Percentiles rank a stretch among this genome's conserved stretches.
phyloP scores from a whole-genome alignment of 257 asterid genomes.

The Solanum tacnaense region DNA sequence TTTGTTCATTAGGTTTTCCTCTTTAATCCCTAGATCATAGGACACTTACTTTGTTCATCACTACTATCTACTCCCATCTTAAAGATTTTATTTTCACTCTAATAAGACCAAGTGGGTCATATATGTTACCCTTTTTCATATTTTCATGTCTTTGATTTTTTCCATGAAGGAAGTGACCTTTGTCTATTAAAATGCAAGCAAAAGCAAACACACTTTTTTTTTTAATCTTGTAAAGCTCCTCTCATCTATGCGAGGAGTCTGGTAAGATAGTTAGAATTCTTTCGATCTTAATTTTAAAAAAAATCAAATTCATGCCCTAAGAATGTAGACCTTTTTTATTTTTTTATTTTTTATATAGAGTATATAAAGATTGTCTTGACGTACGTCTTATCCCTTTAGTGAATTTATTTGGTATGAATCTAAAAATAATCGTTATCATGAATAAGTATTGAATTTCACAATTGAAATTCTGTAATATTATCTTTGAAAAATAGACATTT shows the following conservation, averaged over 20 bases:
- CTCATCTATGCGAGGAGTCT: neutral
- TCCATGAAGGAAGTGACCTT: neutral
- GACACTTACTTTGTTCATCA: neutral
- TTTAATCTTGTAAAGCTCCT: neutral
- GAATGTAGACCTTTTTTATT: too few species aligned
- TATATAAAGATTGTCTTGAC: too few species aligned
- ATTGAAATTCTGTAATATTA: neutral
- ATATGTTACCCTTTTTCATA: neutral
- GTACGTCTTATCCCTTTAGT: too few species aligned
- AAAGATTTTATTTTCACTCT: neutral
- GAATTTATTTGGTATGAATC: too few species aligned
- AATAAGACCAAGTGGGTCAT: neutral
- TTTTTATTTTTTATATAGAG: too few species aligned
- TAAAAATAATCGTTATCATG: neutral
- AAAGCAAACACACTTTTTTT: neutral
- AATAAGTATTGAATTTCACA: neutral
- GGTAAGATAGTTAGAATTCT: too few species aligned
- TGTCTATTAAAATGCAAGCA: neutral
- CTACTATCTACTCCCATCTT: neutral
- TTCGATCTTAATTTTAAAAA: too few species aligned
- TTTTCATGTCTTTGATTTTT: too few species aligned
- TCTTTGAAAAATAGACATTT: neutral
- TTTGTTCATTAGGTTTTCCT: too few species aligned
- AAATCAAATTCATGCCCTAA: too few species aligned
- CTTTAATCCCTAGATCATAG: neutral